Evolutionary conservation across 345 rosid genomes (phyloP).

Genomic region (Citropsis articulata): DNA sequence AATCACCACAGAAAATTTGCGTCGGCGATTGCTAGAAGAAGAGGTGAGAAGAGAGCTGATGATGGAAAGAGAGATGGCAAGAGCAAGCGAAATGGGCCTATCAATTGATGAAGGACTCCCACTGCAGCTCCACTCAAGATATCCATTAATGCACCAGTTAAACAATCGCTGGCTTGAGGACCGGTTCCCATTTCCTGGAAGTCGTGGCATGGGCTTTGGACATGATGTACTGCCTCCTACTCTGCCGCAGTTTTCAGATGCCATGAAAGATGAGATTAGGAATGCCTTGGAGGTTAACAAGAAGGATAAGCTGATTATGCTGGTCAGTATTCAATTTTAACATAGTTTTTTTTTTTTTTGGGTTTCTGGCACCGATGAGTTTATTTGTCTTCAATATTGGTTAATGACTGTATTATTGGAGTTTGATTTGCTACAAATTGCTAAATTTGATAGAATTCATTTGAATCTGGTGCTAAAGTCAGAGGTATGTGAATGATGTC

Average conservation of each 20-base stretch:
- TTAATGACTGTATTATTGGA: not conserved
- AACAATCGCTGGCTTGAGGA: not conserved
- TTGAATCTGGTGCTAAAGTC: not conserved
- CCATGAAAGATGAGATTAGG: not conserved
- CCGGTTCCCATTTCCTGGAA: conserved; percentile 3
- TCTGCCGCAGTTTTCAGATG: not conserved
- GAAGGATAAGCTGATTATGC: conserved; percentile 34
- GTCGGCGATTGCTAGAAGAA: conserved; percentile 35
- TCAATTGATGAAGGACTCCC: conserved; percentile 17
- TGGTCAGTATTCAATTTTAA: conserved; percentile 33
- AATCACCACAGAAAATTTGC: conserved; percentile 26
- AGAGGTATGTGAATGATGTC: not conserved
- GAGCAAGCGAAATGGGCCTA: conserved; percentile 1
- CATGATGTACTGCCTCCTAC: not conserved
- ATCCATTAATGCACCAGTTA: conserved; percentile 9
- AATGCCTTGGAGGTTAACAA: conserved; percentile 21
- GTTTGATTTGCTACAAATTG: conserved; percentile 1
- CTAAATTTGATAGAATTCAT: conserved; percentile 1
- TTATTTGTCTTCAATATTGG: not conserved
- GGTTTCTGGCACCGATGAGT: not conserved
- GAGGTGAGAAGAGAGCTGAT: conserved; percentile 49
- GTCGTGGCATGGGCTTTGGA: not conserved
- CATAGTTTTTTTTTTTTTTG: not conserved
- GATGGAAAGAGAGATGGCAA: conserved; percentile 38
- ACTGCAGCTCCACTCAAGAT: conserved; percentile 27